Evolutionary conservation across 2,329 filamentous ascomycete species (phyloP), one percentile per base, ranked within the genome.

Genomic region (Penicillium sp.): DNA sequence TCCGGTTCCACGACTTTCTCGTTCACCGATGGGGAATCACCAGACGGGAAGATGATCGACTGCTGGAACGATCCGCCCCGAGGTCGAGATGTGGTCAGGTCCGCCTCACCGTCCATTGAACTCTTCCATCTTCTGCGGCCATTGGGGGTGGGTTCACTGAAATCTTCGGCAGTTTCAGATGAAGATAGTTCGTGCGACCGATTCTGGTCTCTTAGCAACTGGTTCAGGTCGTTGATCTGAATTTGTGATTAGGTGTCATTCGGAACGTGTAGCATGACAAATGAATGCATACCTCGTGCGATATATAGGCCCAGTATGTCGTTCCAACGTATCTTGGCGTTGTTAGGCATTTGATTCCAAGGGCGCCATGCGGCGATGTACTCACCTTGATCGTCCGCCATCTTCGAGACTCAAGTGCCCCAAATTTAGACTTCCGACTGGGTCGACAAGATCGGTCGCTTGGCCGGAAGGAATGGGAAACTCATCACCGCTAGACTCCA

Each of bases 221-320:
- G 66, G 43, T 70, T 70, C 5, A 70, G 59, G 36, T 71, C 67
- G 30, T 67, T 68, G 23, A 71, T 70, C 67, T 70, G 37, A 9
- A 19, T 14, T n/a, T 6, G 11, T 4, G 4, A 13, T 27, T 13
- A 27, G 25, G 10, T 27, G 25, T 6, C 6, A n/a, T n/a, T 6
- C 5, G 25, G 10, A 6, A 27, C 11, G 5, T 27, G 11, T n/a
- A n/a, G 4, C 14, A 13, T n/a, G 11, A 27, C 6, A n/a, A 4
- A 27, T n/a, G n/a, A n/a, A n/a, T n/a, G 14, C 11, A 38, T 62
- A 69, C 66, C 58, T 71, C 67, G 21, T 67, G 60, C 7, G 66
- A 68, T 20, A 71, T 69, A 51, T 70, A 71, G 17, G 68, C 68
- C 66, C 67, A 71, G 43, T 69, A 71, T 8, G 68, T 71, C 4